Conservation (phyloP, 805 yeast genomes). For the Ogataea polymorpha region DNA sequence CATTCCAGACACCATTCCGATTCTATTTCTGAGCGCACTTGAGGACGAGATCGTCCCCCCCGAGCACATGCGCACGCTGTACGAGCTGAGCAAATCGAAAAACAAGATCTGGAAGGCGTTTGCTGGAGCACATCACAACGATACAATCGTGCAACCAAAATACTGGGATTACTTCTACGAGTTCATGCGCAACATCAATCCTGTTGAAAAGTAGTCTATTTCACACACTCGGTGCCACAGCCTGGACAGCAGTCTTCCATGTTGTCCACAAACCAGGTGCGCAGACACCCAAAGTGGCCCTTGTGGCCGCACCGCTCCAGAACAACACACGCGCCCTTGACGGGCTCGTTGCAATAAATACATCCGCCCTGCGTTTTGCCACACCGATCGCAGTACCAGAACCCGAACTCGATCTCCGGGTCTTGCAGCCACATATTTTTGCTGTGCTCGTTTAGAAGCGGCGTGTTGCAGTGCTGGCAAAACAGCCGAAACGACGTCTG, state of each 20-base stretch:
- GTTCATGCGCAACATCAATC: conserved; percentile 48
- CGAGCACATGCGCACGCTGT: conserved; percentile 64
- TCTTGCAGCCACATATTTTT: conserved; percentile 33
- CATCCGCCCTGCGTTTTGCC: conserved; percentile 61
- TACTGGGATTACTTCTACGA: conserved; percentile 72
- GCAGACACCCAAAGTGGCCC: conserved; percentile 79
- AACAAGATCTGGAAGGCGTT: conserved; percentile 54
- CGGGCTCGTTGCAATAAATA: conserved; percentile 71
- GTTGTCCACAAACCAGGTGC: conserved; percentile 69
- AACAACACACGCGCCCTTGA: conserved; percentile 65
- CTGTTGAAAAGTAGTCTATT: conserved; percentile 25
- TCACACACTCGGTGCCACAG: conserved; percentile 38
- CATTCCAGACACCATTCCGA: conserved; percentile 55
- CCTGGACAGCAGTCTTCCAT: conserved; percentile 79
- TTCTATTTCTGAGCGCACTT: conserved; percentile 67
- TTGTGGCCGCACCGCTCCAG: conserved; percentile 78
- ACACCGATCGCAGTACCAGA: conserved; percentile 85
- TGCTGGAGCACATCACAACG: conserved; percentile 72
- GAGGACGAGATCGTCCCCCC: conserved; percentile 94
- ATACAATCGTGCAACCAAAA: conserved; percentile 68
- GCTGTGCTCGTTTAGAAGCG: conserved; percentile 55
- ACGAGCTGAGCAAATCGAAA: conserved; percentile 46
- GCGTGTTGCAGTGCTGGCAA: conserved; percentile 58
- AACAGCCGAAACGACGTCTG: conserved; percentile 48
- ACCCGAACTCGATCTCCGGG: conserved; percentile 50